Evolutionary conservation across 495 filamentous ascomycete genomes (phyloP).

Genomic region (Elasticomyces elasticus): DNA sequence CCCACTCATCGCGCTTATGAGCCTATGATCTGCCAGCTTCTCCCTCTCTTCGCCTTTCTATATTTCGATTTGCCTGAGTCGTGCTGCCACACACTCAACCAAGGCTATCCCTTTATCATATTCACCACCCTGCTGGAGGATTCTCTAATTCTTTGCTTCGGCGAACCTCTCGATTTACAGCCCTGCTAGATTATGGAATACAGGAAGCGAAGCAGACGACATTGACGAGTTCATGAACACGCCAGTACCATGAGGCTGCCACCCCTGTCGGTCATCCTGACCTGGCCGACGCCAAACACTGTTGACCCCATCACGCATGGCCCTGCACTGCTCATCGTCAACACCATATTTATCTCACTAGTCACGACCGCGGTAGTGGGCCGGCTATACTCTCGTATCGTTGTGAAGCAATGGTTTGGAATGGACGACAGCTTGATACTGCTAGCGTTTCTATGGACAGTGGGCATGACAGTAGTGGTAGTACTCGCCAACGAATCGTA

Average conservation of each 20-base stretch:
- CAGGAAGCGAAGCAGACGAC: not conserved
- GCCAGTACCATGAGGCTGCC: constrained; percentile 29
- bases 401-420: constrained; percentile 27
- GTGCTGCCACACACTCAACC: not conserved
- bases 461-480: constrained; percentile 25
- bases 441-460: constrained; percentile 22
- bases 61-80: not conserved
- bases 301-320: constrained; percentile 25
- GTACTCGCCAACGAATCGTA: constrained; percentile 29
- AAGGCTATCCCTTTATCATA: not conserved
- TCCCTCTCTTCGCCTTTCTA: not conserved
- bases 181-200: not conserved
- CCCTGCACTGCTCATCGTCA: constrained; percentile 24
- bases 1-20: not conserved
- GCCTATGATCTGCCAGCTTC: not conserved
- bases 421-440: constrained; percentile 25
- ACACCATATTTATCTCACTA: constrained; percentile 26
- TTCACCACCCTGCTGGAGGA: not conserved
- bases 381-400: constrained; percentile 25
- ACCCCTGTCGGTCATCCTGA: constrained; percentile 20
- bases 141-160: too few relatives aligned
- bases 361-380: constrained; percentile 21
- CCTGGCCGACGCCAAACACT: constrained; percentile 28
- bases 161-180: too few relatives aligned
- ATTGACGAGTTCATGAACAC: too few relatives aligned